Percentiles rank a stretch among this genome's conserved stretches.
These are phyloP conservation scores for Termitomyces sp. DNA, from an alignment of 768 basidiomycete genomes.

Conservation along the genomic window DNA sequence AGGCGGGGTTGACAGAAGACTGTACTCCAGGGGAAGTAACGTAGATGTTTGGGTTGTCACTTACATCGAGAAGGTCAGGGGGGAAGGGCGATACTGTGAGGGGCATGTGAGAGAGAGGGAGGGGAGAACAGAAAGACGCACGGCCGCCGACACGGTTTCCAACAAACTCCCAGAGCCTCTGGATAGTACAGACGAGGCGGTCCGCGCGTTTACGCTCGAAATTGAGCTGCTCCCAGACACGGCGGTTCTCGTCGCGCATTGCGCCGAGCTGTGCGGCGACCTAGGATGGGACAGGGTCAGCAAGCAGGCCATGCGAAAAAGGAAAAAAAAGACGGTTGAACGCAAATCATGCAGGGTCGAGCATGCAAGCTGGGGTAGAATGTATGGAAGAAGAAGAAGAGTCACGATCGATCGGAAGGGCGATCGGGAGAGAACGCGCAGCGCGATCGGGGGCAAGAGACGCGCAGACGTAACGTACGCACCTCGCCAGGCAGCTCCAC, in stretches of 20 bases:
- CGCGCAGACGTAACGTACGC: constrained; percentile 16
- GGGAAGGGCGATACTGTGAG: constrained; percentile 40
- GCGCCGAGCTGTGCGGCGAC: constrained; percentile 58
- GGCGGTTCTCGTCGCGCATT: constrained; percentile 69
- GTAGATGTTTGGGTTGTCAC: constrained; percentile 64
- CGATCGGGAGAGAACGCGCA: neutral
- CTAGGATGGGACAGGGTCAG: constrained; percentile 27
- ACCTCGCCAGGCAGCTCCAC: constrained; percentile 83
- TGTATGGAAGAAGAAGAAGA: too few relatives aligned
- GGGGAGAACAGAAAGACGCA: constrained; percentile 25
- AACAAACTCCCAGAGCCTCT: constrained; percentile 58
- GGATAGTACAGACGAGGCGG: constrained; percentile 52
- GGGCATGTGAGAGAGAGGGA: neutral
- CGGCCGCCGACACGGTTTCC: constrained; percentile 49
- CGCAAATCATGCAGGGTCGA: neutral
- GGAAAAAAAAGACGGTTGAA: too few relatives aligned
- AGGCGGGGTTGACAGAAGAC: neutral
- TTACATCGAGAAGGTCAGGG: constrained; percentile 46
- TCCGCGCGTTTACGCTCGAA: constrained; percentile 59
- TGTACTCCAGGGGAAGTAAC: constrained; percentile 51
- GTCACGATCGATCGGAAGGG: neutral
- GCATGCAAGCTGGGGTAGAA: too few relatives aligned
- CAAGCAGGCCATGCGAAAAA: constrained; percentile 4
- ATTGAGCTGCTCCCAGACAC: constrained; percentile 52
- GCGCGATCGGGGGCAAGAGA: neutral